Evolutionary conservation across 331 rosid genomes (phyloP).

Genomic region (Erythrophleum ivorense): DNA sequence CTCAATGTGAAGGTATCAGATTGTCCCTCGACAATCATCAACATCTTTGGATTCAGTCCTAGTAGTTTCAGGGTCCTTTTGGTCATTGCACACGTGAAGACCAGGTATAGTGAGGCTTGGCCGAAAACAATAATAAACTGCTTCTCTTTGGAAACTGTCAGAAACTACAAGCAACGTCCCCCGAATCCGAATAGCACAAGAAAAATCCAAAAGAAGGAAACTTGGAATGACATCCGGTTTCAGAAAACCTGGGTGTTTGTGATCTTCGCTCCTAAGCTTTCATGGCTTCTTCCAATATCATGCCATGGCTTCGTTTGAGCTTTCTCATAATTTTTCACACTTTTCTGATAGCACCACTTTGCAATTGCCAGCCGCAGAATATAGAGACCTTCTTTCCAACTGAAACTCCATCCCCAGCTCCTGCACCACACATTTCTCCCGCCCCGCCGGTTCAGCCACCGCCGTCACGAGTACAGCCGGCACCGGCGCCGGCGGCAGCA

Average conservation of each 20-base stretch:
- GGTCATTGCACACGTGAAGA: conserved; percentile 26
- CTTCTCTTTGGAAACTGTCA: conserved; percentile 66
- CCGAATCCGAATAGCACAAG: conserved; percentile 9
- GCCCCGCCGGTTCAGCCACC: background rate
- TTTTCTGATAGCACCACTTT: conserved; percentile 41
- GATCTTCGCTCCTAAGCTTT: conserved; percentile 30
- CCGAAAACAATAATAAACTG: conserved; percentile 35
- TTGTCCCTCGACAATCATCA: background rate
- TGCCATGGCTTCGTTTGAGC: conserved; percentile 44
- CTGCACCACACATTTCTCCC: conserved; percentile 24
- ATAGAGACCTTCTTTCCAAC: conserved; percentile 69
- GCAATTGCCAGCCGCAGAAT: conserved; percentile 59
- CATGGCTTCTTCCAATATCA: conserved; percentile 53
- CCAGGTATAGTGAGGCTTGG: conserved; percentile 19
- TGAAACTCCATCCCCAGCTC: conserved; percentile 33
- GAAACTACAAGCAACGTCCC: conserved; percentile 39
- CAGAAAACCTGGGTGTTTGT: background rate
- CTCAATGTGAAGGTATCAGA: conserved; percentile 9
- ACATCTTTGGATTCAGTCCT: background rate
- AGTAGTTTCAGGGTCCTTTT: background rate
- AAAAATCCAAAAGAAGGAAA: conserved; percentile 45
- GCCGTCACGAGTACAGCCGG: background rate
- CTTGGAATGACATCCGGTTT: conserved; percentile 40
- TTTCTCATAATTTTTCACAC: conserved; percentile 33
- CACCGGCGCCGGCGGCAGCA: conserved; percentile 25